These are phyloP conservation scores for Aspergillus ochraceoroseus DNA, from an alignment of 2,329 filamentous ascomycete genomes.

Conservation along the genomic window DNA sequence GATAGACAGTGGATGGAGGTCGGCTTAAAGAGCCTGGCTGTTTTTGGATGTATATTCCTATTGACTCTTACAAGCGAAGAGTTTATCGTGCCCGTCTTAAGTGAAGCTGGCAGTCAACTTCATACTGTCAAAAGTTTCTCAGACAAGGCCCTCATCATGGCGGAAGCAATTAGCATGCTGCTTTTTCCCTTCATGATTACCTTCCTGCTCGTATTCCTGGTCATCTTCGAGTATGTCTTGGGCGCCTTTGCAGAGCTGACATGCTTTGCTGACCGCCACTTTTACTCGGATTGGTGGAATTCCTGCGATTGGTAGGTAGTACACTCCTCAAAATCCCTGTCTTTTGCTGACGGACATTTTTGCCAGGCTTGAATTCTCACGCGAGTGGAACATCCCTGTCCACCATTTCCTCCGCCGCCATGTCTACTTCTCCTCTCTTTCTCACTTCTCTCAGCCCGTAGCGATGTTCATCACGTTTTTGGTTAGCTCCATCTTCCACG, in stretches of 20 bases:
- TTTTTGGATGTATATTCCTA: slow-evolving; percentile 95
- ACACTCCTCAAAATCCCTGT: too few relatives aligned
- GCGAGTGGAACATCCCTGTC: slow-evolving; percentile 97
- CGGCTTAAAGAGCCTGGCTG: slow-evolving; percentile 76
- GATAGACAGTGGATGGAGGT: slow-evolving; percentile 75
- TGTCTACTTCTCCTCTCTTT: slow-evolving; percentile 79
- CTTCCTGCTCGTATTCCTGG: slow-evolving; percentile 90
- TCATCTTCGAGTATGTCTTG: slow-evolving; percentile 96
- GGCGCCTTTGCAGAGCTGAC: slow-evolving; percentile 94
- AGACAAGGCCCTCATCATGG: slow-evolving; percentile 73
- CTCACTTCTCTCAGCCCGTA: slow-evolving; percentile 66
- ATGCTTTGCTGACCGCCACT: slow-evolving; percentile 85
- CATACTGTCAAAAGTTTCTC: slow-evolving; percentile 46
- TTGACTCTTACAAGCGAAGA: slow-evolving; percentile 88
- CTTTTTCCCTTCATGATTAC: slow-evolving; percentile 97
- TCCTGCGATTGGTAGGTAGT: slow-evolving; percentile 46
- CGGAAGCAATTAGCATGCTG: slow-evolving; percentile 84
- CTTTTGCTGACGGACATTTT: too few relatives aligned
- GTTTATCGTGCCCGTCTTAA: slow-evolving; percentile 86
- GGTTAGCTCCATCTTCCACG: slow-evolving; percentile 82
- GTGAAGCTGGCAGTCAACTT: slow-evolving; percentile 60
- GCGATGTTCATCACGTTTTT: slow-evolving; percentile 90
- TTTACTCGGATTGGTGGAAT: slow-evolving; percentile 75
- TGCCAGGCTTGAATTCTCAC: slow-evolving; percentile 87
- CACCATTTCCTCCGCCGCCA: slow-evolving; percentile 93